Conservation (phyloP, 495 filamentous ascomycete genomes). For the Evernia prunastri region DNA sequence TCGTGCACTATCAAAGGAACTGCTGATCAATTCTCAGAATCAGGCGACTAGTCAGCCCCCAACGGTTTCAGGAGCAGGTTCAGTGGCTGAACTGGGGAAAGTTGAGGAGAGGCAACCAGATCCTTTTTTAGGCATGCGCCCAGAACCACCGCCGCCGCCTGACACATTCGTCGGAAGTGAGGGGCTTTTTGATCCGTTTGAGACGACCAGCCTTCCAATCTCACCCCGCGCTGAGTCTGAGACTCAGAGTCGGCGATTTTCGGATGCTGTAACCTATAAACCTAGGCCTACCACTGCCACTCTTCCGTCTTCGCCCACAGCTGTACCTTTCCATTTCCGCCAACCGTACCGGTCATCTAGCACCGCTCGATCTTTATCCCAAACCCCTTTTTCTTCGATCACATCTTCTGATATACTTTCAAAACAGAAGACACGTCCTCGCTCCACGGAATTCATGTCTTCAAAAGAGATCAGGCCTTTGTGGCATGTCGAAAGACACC, state of each 20-base stretch:
- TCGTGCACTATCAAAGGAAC: slow-evolving; percentile 1
- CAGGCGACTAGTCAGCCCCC: slow-evolving; percentile 8
- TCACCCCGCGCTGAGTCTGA: slow-evolving; percentile 7
- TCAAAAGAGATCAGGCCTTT: slow-evolving; percentile 43
- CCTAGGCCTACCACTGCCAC: slow-evolving; percentile 10
- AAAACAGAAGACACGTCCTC: slow-evolving; percentile 34
- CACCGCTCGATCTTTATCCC: slow-evolving; percentile 34
- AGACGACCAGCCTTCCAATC: slow-evolving; percentile 16
- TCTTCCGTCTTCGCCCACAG: slow-evolving; percentile 39
- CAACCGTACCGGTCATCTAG: slow-evolving; percentile 38
- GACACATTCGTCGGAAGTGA: slow-evolving; percentile 10
- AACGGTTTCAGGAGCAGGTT: slow-evolving; percentile 8
- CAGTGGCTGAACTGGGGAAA: slow-evolving; percentile 11
- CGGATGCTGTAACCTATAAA: neutral
- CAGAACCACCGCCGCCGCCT: slow-evolving; percentile 39
- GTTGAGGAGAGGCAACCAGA: slow-evolving; percentile 29
- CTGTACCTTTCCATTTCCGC: slow-evolving; percentile 46
- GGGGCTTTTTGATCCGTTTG: slow-evolving; percentile 14
- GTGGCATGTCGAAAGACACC: slow-evolving; percentile 45
- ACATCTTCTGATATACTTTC: slow-evolving; percentile 31
- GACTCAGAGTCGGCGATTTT: neutral
- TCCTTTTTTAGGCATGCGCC: slow-evolving; percentile 48
- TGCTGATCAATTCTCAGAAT: slow-evolving; percentile 22
- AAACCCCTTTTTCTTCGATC: slow-evolving; percentile 27
- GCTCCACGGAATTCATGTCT: slow-evolving; percentile 43